Evolutionary conservation across 208 protist genomes (phyloP), one percentile per base, ranked within the genome.

Genomic region (Wallacemonas sp.): DNA sequence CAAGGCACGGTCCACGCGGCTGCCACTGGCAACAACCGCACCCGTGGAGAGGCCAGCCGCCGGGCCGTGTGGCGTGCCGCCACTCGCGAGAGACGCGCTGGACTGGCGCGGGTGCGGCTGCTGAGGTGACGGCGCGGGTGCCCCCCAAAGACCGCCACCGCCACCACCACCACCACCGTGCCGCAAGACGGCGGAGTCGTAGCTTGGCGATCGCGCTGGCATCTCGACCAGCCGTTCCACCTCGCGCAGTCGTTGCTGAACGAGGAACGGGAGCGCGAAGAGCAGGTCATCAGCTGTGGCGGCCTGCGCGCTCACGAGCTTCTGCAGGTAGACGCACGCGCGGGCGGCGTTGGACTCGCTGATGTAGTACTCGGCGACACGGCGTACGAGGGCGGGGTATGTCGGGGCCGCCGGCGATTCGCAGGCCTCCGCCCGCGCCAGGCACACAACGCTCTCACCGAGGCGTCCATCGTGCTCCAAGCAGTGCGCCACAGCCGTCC

Each of bases 401-500:
- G 63, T 65, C 14, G 70, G 70, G 2, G 80, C 75, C 0, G 26
- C 48, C 23, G 66, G 61, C 41, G 67, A 47, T 64, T 95, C 86
- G 46, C 76, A 86, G 30, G 67, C 74, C 70, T 91, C 81, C 11
- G 89, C 89, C 27, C 85, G 81, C 72, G 92, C 83, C 17, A 93
- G 76, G 71, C 89, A 95, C 3, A 77, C 64, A 52, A 95, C 73
- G 57, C 71, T 79, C 82, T 92, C 89, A 1, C 55, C 56, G 5
- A 69, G 63, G n/a, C 86, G 83, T 24, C 85, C 82, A 49, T 91
- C 85, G 58, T 90, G 81, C 65, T 88, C 84, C 9, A 95, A 65
- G 66, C 84, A 91, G 74, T 92, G 90, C 39, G 82, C 84, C 8
- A 93, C 84, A 19, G 89, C 89, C 12, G 69, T 76, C 87, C 89